Evolutionary conservation across 495 filamentous ascomycete species (phyloP).

Genomic region (Tuber calosporum): DNA sequence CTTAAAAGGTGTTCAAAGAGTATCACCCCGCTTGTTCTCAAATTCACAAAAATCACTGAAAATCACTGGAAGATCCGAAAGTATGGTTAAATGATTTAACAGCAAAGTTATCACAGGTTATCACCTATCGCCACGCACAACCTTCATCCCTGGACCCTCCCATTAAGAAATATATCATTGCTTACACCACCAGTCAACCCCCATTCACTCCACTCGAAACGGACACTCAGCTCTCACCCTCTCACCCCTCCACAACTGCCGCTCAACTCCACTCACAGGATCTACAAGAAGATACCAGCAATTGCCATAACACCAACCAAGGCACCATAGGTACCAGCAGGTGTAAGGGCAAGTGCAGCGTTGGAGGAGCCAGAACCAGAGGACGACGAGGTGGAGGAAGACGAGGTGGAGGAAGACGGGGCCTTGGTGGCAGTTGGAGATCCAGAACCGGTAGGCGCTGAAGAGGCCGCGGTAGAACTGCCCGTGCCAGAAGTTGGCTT

Average conservation of each 20-base stretch:
- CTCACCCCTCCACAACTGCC: slow-evolving; percentile 1
- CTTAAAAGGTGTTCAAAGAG: not conserved
- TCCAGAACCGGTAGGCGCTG: not conserved
- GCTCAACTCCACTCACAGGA: not conserved
- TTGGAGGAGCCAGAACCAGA: slow-evolving; percentile 9
- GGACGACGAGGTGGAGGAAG: slow-evolving; percentile 30
- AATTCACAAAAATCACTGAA: not conserved
- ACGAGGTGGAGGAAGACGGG: slow-evolving; percentile 14
- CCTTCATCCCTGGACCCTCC: not conserved
- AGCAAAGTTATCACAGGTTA: not conserved
- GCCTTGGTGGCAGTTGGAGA: not conserved
- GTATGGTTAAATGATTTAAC: not conserved
- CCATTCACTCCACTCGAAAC: slow-evolving; percentile 11
- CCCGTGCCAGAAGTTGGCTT: slow-evolving; percentile 19
- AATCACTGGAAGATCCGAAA: not conserved
- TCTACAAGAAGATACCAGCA: slow-evolving; percentile 41
- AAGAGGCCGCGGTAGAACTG: slow-evolving; percentile 6
- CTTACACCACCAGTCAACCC: slow-evolving; percentile 13
- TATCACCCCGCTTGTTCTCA: not conserved
- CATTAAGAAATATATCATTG: not conserved
- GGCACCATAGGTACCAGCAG: slow-evolving; percentile 25
- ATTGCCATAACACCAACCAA: slow-evolving; percentile 39
- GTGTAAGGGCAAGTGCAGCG: slow-evolving; percentile 24
- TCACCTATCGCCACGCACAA: not conserved
- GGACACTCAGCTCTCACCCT: slow-evolving; percentile 11